Percentiles rank a stretch among this genome's conserved stretches.
Evolutionary conservation across 345 rosid species (phyloP).

Genomic region (Syzygium aromaticum): DNA sequence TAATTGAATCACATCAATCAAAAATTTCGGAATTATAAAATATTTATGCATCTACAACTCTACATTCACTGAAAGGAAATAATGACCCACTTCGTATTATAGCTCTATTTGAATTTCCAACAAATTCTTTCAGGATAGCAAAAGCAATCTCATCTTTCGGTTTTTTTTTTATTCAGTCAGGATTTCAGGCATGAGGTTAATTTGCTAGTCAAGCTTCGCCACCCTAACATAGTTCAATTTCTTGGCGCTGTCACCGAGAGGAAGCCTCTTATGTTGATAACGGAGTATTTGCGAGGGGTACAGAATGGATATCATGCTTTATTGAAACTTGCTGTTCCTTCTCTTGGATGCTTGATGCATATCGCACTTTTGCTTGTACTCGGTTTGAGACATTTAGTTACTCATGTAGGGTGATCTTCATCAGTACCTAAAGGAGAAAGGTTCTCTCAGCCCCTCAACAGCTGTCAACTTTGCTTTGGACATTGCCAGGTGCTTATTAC

Average conservation of each 20-base stretch:
- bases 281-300: slow-evolving; percentile 96
- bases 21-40: background rate
- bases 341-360: background rate
- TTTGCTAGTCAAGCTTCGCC: slow-evolving; percentile 96
- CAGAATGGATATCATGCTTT: background rate
- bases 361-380: background rate
- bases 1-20: background rate
- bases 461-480: slow-evolving; percentile 92
- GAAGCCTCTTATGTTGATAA: slow-evolving; percentile 99
- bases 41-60: background rate
- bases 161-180: slow-evolving; percentile 52
- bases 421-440: slow-evolving; percentile 90
- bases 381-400: background rate
- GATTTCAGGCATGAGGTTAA: slow-evolving; percentile 99
- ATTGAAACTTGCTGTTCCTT: slow-evolving; percentile 6
- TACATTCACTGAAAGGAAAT: background rate
- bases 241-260: slow-evolving; percentile 97
- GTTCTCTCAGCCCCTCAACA: slow-evolving; percentile 78
- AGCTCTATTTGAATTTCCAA: background rate
- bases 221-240: slow-evolving; percentile 97
- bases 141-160: background rate
- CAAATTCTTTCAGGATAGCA: background rate
- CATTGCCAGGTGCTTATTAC: slow-evolving; percentile 58
- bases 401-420: slow-evolving; percentile 83
- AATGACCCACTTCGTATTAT: slow-evolving; percentile 2